These are phyloP conservation scores for Camelina sativa DNA, from an alignment of 345 rosid genomes.

Conservation along the genomic window DNA sequence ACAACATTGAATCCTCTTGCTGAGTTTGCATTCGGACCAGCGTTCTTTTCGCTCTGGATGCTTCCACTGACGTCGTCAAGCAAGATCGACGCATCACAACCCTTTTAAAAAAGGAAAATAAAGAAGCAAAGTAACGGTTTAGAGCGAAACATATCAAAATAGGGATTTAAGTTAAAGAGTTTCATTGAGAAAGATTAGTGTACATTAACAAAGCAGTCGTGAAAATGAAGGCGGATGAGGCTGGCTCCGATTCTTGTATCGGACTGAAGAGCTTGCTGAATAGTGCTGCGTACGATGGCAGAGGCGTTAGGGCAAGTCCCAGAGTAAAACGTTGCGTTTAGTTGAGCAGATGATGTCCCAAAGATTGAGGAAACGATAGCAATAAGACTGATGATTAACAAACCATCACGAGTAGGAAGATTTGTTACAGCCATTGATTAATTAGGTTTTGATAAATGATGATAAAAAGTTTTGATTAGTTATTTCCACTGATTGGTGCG, in stretches of 20 bases:
- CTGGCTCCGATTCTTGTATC: conserved; percentile 77
- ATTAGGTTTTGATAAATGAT: neutral
- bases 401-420: conserved; percentile 10
- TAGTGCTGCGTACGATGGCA: conserved; percentile 50
- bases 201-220: conserved; percentile 84
- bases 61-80: conserved; percentile 53
- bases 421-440: conserved; percentile 30
- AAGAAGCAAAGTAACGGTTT: neutral
- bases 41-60: conserved; percentile 68
- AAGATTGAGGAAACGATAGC: conserved; percentile 23
- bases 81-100: conserved; percentile 74
- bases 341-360: conserved; percentile 45
- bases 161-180: neutral
- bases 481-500: conserved; percentile 7
- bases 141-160: neutral
- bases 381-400: conserved; percentile 25
- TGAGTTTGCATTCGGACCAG: conserved; percentile 57
- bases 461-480: neutral
- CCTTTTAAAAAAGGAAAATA: conserved; percentile 48
- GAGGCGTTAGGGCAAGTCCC: conserved; percentile 69
- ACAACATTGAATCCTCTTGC: conserved; percentile 68
- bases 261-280: conserved; percentile 63
- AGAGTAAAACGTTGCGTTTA: conserved; percentile 61
- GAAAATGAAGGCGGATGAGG: conserved; percentile 83
- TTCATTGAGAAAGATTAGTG: neutral